These are phyloP conservation scores for Cyclotella distinguenda DNA, from an alignment of 108 stramenopile species.

Conservation along the genomic window DNA sequence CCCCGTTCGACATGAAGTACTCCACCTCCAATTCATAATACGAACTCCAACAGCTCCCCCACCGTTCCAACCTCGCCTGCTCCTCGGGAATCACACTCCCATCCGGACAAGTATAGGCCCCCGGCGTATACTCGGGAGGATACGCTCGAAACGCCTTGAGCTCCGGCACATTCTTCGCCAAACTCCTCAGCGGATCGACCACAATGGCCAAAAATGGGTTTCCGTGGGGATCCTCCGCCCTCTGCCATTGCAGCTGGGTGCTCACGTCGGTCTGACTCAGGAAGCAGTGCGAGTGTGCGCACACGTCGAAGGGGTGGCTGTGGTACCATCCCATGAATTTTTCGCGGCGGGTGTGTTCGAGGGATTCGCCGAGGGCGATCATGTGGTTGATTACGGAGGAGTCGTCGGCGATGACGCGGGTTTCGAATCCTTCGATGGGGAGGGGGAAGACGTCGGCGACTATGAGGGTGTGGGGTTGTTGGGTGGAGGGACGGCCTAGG, in stretches of 20 bases:
- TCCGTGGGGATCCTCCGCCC: constrained; percentile 93
- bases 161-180: constrained; percentile 73
- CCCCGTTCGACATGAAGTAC: constrained; percentile 68
- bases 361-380: constrained; percentile 92
- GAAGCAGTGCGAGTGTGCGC: constrained; percentile 87
- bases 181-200: constrained; percentile 83
- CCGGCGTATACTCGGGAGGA: constrained; percentile 86
- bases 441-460: constrained; percentile 96
- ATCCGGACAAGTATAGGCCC: constrained; percentile 87
- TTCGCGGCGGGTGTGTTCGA: constrained; percentile 89
- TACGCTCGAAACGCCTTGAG: constrained; percentile 96
- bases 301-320: constrained; percentile 96
- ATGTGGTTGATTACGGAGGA: constrained; percentile 94
- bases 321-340: constrained; percentile 98
- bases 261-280: constrained; percentile 90
- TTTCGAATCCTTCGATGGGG: constrained; percentile 97
- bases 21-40: constrained; percentile 90
- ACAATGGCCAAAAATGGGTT: constrained; percentile 98
- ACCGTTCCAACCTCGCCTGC: constrained; percentile 72
- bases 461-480: constrained; percentile 68
- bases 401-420: constrained; percentile 94
- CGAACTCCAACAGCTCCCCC: constrained; percentile 96
- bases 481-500: constrained; percentile 74
- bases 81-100: constrained; percentile 76
- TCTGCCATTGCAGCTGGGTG: constrained; percentile 97